Evolutionary conservation across 1,139 yeast species (phyloP).

Genomic region (Yamadazyma atlantica): DNA sequence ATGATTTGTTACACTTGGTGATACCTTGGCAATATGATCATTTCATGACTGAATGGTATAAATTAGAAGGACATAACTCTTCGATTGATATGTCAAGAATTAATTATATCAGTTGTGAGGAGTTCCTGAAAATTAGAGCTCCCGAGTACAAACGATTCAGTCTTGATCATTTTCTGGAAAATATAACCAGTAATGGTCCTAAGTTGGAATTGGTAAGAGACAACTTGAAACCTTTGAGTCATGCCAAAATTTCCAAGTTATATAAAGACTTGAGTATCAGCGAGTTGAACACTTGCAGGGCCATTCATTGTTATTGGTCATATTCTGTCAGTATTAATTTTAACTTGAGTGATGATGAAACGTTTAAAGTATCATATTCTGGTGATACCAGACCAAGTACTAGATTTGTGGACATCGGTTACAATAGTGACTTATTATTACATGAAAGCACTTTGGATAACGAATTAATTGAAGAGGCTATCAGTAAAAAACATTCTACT

Average conservation of each 20-base stretch:
- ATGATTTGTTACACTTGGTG: constrained; percentile 50
- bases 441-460: constrained; percentile 95
- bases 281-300: constrained; percentile 61
- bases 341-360: constrained; percentile 22
- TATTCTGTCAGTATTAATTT: constrained; percentile 69
- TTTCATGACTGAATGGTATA: constrained; percentile 72
- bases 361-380: constrained; percentile 78
- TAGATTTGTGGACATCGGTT: constrained; percentile 61
- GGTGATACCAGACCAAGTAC: constrained; percentile 92
- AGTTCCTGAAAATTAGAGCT: constrained; percentile 36
- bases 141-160: constrained; percentile 28
- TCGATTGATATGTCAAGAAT: constrained; percentile 43
- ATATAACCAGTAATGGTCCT: constrained; percentile 23
- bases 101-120: constrained; percentile 66
- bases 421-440: constrained; percentile 69
- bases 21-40: constrained; percentile 74
- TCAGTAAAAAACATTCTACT: constrained; percentile 84
- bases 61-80: constrained; percentile 42
- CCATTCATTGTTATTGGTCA: constrained; percentile 83
- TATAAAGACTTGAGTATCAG: constrained; percentile 26
- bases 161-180: constrained; percentile 33
- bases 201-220: constrained; percentile 20
- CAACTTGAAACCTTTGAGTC: constrained; percentile 18
- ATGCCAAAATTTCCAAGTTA: constrained; percentile 19
- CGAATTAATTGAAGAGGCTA: constrained; percentile 77